These are phyloP conservation scores for Fusarium continuum DNA, from an alignment of 2,329 filamentous ascomycete genomes.

Conservation along the genomic window DNA sequence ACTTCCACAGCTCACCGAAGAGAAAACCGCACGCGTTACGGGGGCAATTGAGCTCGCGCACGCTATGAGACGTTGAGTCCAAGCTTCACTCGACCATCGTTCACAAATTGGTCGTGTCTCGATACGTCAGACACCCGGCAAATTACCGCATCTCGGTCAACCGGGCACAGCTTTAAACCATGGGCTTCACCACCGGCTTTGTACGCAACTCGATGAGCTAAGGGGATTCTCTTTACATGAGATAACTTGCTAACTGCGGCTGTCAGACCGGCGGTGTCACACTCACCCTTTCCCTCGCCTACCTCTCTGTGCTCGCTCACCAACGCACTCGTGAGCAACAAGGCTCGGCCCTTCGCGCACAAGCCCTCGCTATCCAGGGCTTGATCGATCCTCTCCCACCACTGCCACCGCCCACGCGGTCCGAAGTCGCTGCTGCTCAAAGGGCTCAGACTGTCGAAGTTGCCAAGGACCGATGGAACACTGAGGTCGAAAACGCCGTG, in stretches of 20 bases:
- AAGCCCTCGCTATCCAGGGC: slow-evolving; percentile 62
- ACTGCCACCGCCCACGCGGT: slow-evolving; percentile 59
- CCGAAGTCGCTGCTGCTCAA: slow-evolving; percentile 61
- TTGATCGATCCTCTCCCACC: slow-evolving; percentile 61
- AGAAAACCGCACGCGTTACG: slow-evolving; percentile 27
- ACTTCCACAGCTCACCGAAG: slow-evolving; percentile 29
- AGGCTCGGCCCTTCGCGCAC: slow-evolving; percentile 64
- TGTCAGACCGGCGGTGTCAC: slow-evolving; percentile 77
- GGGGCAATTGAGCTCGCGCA: slow-evolving; percentile 43
- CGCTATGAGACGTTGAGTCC: slow-evolving; percentile 47
- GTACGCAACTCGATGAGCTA: slow-evolving; percentile 59
- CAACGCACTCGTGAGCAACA: slow-evolving; percentile 72
- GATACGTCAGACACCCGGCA: slow-evolving; percentile 29
- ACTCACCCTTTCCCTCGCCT: slow-evolving; percentile 76
- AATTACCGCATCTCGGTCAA: slow-evolving; percentile 46
- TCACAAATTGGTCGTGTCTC: slow-evolving; percentile 32
- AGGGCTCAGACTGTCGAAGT: slow-evolving; percentile 68
- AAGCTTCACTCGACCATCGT: slow-evolving; percentile 30
- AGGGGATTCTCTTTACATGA: not conserved
- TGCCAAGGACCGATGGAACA: slow-evolving; percentile 81
- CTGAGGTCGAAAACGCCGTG: slow-evolving; percentile 73
- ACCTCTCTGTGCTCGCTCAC: slow-evolving; percentile 76
- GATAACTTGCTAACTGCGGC: slow-evolving; percentile 3
- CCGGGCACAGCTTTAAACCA: slow-evolving; percentile 51
- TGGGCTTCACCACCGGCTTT: slow-evolving; percentile 80